A percentile compares a stretch with the other conserved stretches of the same genome.
These are phyloP conservation scores for Termitomyces bulborhizus DNA, from an alignment of 768 basidiomycete species.

Conservation along the genomic window DNA sequence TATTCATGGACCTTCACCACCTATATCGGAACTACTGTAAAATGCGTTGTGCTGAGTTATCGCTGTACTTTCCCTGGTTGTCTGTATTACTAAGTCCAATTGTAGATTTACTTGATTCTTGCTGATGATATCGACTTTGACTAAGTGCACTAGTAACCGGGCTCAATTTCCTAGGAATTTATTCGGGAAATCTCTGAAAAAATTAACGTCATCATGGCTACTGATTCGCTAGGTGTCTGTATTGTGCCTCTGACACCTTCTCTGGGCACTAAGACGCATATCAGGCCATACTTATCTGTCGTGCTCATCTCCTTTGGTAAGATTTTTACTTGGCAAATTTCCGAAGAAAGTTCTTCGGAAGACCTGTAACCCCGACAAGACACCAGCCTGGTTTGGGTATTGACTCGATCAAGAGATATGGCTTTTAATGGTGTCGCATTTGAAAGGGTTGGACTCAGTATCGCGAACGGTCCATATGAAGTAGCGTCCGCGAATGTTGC, in stretches of 20 bases:
- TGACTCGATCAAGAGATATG: too few species aligned
- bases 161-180: neutral
- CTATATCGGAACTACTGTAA: neutral
- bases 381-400: too few species aligned
- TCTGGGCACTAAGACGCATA: neutral
- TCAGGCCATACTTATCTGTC: too few species aligned
- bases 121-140: neutral
- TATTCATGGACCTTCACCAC: too few species aligned
- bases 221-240: too few species aligned
- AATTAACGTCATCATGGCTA: neutral
- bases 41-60: neutral
- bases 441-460: too few species aligned
- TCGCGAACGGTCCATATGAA: neutral
- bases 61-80: neutral
- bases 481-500: neutral
- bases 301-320: too few species aligned
- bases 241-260: neutral
- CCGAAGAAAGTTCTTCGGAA: neutral
- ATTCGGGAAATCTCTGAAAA: neutral
- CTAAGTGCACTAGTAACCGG: neutral
- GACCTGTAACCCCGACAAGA: too few species aligned
- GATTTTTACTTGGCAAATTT: too few species aligned
- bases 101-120: neutral
- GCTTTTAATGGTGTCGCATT: too few species aligned
- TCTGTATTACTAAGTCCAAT: neutral